A percentile compares a stretch with the other conserved stretches of the same genome.
Conservation (phyloP, 352 stramenopile species). For the Pythium pyrilobum region DNA sequence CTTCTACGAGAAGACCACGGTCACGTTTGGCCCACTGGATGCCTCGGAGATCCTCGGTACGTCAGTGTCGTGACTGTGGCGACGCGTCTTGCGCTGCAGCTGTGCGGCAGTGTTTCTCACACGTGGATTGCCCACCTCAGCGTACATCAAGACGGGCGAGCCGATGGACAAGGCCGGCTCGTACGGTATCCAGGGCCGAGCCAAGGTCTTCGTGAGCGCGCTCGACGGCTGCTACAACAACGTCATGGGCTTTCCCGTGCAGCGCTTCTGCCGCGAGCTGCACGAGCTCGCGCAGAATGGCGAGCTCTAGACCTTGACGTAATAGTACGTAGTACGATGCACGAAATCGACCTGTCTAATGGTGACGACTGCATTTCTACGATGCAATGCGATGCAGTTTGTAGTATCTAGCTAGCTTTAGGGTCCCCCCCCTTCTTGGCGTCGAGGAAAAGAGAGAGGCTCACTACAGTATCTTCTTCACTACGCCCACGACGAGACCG, state of each 20-base stretch:
- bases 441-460: no score
- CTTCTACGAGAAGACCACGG: conserved; percentile 63
- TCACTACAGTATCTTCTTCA: no score
- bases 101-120: no score
- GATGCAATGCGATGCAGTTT: no score
- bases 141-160: conserved; percentile 86
- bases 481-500: not conserved
- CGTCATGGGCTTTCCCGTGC: conserved; percentile 86
- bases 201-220: conserved; percentile 72
- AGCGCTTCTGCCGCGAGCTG: conserved; percentile 69
- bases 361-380: no score
- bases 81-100: no score
- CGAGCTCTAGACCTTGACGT: conserved; percentile 35
- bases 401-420: no score
- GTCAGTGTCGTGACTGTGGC: conserved; percentile 8
- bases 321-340: no score
- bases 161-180: conserved; percentile 91
- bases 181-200: conserved; percentile 86
- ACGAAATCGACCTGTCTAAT: no score
- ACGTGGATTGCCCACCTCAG: no score
- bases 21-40: conserved; percentile 54
- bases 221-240: conserved; percentile 90
- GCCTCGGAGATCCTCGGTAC: conserved; percentile 56
- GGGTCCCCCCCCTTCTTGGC: no score
- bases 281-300: conserved; percentile 29